These are phyloP conservation scores for Symmetrospora coprosmae DNA, from an alignment of 768 basidiomycete genomes.

Conservation along the genomic window DNA sequence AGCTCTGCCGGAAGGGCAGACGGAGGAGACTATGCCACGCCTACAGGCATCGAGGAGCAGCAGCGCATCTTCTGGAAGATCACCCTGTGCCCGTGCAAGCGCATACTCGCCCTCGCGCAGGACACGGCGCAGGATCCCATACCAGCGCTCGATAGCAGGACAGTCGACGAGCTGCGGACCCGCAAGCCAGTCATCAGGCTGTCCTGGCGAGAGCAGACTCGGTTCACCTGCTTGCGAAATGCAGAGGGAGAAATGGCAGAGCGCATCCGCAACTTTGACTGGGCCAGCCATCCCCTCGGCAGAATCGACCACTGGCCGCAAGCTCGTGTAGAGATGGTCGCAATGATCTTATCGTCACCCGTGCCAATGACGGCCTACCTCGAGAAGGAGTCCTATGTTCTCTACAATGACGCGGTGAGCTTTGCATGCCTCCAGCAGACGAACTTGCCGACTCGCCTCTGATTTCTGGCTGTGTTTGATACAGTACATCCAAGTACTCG, in stretches of 20 bases:
- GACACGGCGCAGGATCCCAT: neutral
- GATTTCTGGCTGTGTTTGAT: no score
- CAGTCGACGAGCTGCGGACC: neutral
- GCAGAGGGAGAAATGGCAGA: conserved; percentile 19
- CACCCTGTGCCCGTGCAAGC: neutral
- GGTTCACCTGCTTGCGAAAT: neutral
- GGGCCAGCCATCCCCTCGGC: conserved; percentile 10
- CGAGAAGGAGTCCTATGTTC: conserved; percentile 7
- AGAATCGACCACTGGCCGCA: conserved; percentile 14
- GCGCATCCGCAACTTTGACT: conserved; percentile 3
- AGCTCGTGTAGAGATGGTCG: conserved; percentile 14
- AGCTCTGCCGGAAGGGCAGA: no score
- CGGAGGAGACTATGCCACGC: neutral
- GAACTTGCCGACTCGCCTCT: no score
- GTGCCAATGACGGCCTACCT: conserved; percentile 18
- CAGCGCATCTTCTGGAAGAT: conserved; percentile 7
- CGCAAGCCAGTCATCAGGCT: neutral
- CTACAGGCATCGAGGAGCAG: neutral
- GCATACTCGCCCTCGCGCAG: conserved; percentile 13
- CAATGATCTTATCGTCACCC: neutral
- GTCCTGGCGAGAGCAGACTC: conserved; percentile 3
- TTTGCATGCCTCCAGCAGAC: neutral
- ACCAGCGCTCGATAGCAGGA: neutral
- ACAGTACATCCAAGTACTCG: neutral
- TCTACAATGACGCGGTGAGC: conserved; percentile 23